Percentiles rank a stretch among this genome's conserved stretches.
These are phyloP conservation scores for Perilla frutescens DNA, from an alignment of 257 asterid species.

Conservation along the genomic window DNA sequence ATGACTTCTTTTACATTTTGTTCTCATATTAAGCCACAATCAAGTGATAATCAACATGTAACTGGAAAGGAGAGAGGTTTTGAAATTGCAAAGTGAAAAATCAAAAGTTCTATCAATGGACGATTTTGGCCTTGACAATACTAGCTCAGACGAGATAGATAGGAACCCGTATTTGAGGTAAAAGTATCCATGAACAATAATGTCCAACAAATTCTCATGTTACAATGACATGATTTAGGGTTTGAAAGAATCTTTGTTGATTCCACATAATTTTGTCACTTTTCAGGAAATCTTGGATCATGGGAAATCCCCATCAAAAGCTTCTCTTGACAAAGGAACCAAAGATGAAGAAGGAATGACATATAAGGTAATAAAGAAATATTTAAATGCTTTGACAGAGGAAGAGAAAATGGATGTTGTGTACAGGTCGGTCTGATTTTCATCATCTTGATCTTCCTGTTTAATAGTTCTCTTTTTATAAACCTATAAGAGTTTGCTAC, in stretches of 20 bases:
- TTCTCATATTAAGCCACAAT: constrained; percentile 51
- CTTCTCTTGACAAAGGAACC: constrained; percentile 48
- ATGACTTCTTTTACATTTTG: constrained; percentile 30
- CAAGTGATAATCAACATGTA: constrained; percentile 77
- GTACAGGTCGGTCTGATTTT: constrained; percentile 60
- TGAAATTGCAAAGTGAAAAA: constrained; percentile 65
- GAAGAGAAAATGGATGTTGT: constrained; percentile 95
- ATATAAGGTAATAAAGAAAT: constrained; percentile 72
- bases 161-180: constrained; percentile 82
- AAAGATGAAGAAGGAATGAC: constrained; percentile 53
- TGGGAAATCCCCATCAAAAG: constrained; percentile 50
- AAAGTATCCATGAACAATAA: constrained; percentile 24
- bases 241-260: constrained; percentile 24
- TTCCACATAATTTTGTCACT: constrained; percentile 22
- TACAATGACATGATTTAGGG: neutral
- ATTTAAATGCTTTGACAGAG: constrained; percentile 68
- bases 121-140: constrained; percentile 83
- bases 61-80: constrained; percentile 76
- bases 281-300: constrained; percentile 69
- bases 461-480: constrained; percentile 11
- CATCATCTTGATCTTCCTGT: constrained; percentile 18
- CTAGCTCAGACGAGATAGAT: constrained; percentile 51
- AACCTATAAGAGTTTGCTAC: constrained; percentile 18
- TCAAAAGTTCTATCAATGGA: constrained; percentile 55
- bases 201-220: constrained; percentile 17